These are phyloP conservation scores for Lactifluus volemus DNA, from an alignment of 768 basidiomycete genomes.

Conservation along the genomic window DNA sequence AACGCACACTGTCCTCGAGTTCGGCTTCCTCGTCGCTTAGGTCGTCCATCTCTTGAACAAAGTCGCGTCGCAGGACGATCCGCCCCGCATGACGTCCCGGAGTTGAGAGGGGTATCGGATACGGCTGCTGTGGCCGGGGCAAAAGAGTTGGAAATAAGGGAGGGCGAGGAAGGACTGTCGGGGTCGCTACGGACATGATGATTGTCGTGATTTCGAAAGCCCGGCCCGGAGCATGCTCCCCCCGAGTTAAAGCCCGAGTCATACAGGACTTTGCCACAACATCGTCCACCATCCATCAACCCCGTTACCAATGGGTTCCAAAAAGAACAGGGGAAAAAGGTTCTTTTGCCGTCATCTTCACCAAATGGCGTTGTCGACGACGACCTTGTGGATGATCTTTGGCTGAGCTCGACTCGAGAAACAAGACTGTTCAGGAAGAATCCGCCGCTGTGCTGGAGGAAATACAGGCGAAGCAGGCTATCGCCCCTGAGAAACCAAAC, in stretches of 20 bases:
- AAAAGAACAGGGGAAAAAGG: conserved; percentile 50
- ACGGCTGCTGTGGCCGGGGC: conserved; percentile 55
- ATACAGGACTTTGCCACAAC: too few relatives aligned
- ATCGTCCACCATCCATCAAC: neutral
- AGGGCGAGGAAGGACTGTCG: conserved; percentile 66
- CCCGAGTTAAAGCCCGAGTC: too few relatives aligned
- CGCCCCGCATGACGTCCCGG: conserved; percentile 44
- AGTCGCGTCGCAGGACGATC: conserved; percentile 55
- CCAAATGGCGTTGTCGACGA: conserved; percentile 34
- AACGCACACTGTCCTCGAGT: conserved; percentile 62
- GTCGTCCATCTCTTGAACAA: conserved; percentile 73
- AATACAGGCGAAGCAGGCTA: conserved; percentile 22
- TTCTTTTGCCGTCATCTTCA: conserved; percentile 24
- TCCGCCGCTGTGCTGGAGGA: conserved; percentile 42
- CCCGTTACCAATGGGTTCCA: conserved; percentile 38
- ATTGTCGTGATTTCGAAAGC: neutral
- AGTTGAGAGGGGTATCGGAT: conserved; percentile 49
- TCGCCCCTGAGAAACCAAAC: conserved; percentile 35
- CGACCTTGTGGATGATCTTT: conserved; percentile 68
- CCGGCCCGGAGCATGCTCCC: neutral
- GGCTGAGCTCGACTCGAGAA: conserved; percentile 61
- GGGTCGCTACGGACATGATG: conserved; percentile 46
- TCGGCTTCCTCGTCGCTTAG: conserved; percentile 79
- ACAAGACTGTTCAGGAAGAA: conserved; percentile 41
- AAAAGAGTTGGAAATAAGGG: conserved; percentile 56